Base-by-base conservation (phyloP, 176 grass and related monocot genomes). In the Aegilops bicornis region DNA sequence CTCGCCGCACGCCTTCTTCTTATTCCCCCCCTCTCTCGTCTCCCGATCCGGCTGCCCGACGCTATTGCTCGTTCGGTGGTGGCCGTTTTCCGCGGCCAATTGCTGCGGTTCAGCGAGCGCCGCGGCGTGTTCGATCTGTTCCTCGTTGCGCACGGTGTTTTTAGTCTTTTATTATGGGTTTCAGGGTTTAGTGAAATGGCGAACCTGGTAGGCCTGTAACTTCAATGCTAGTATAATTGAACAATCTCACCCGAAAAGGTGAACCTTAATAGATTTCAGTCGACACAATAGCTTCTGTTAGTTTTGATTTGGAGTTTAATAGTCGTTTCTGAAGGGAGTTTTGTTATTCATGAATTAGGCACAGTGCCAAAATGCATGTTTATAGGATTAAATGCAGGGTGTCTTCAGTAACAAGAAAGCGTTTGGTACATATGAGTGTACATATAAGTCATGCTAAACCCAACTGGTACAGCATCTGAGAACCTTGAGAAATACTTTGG, bases 101-200 rank as follows among this genome's bases (percentile, higher is more conserved):
- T 40, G 33, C 3, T 63, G 3, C 9, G 9, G 59, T 20, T 87
- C 76, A 5, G 65, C 45, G 19, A 25, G 78, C n/a, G 13, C 39
- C 35, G 17, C 37, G 8, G 22, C 10, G 52, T 23, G 63, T 32
- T n/a, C 70, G 76, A 71, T 81, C 54, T 35, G 82, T 73, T 65
- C 56, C 5, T 73, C 31, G 64, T n/a, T 36, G 36, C 10, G 54
- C 10, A 36, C 8, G 30, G 31, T 4, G 19, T 64, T 68, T 33
- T 33, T 45, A 48, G 33, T 7, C 35, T 36, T 36, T 7, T 7
- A 36, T 35, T 13, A 54, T 42, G 67, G 29, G 78, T 70, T 84
- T 64, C 71, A 64, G 43, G 67, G 48, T 90, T 64, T 82, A 78
- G 27, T 24, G 64, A 40, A 27, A 71, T 24, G 72, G 35, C 31